Base-by-base conservation (phyloP, 2,329 filamentous ascomycete species). In the Ophiognomonia clavigignenti-juglandacearum region DNA sequence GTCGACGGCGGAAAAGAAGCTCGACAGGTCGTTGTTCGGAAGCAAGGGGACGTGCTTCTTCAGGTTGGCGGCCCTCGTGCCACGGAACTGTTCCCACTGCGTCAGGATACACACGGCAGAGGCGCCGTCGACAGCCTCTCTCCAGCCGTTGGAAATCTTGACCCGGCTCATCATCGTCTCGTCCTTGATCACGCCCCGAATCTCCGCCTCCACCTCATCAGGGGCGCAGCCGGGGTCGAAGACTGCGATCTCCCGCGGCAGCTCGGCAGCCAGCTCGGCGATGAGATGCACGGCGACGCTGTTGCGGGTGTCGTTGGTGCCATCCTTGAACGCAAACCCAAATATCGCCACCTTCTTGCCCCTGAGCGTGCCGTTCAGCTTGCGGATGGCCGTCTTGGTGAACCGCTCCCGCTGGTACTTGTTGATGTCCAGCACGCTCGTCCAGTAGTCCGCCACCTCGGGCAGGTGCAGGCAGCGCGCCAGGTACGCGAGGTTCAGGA, bases 281-380 rank as follows among this genome's bases (percentile, higher is more conserved):
- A 80, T 71, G 27, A 79, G 66, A 26, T 74, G 72, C 22, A 78
- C 69, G 0, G 76, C 74, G 3, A 76, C 67, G 43, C 69, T 73
- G 53, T 82, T 78, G 4, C 80, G 68, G 1, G 77, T 78, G 56
- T 83, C 80, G 6, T 70, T 68, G 0, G 80, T 83, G 51, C 79
- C 68, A 54, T 80, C 77, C 64, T 84, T 84, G 63, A 79, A 84
- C 0, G 79, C 77, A 52, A 78, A 82, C 0, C 80, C 80, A 6
- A 83, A 65, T 2, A 83, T 61, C 1, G 75, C 66, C 14, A 83
- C 63, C 56, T 77, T 80, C 63, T 81, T 81, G 11, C 70, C 68
- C 0, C 66, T 64, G 2, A 82, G 61, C 5, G 75, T 77, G 40
- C 74, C 72, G 55, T 80, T 73, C 29, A 83, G 65, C 23, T 69